These are phyloP conservation scores for Talaromyces sp. DNA, from an alignment of 2,329 filamentous ascomycete species.

Conservation along the genomic window DNA sequence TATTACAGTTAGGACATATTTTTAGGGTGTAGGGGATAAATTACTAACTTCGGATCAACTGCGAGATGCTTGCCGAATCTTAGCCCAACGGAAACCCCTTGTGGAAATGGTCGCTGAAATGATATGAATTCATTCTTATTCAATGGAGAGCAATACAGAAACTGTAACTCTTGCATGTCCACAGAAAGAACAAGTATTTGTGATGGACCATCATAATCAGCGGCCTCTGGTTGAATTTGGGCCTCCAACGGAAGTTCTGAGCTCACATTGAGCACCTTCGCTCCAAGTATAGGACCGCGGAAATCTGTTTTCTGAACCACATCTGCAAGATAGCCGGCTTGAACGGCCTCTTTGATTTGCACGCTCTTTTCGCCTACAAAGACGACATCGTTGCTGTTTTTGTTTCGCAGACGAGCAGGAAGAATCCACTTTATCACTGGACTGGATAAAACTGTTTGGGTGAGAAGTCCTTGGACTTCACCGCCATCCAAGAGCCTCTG, in stretches of 20 bases:
- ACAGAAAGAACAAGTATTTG: slow-evolving; percentile 79
- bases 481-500: too few species aligned
- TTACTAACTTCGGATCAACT: slow-evolving; percentile 73
- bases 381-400: slow-evolving; percentile 75
- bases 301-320: slow-evolving; percentile 81
- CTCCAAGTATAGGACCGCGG: slow-evolving; percentile 75
- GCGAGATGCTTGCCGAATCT: slow-evolving; percentile 68
- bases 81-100: slow-evolving; percentile 55
- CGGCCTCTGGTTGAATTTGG: slow-evolving; percentile 33
- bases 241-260: slow-evolving; percentile 43
- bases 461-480: slow-evolving; percentile 57
- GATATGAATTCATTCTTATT: slow-evolving; percentile 62
- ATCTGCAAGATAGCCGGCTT: slow-evolving; percentile 69
- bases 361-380: slow-evolving; percentile 83
- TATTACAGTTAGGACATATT: slow-evolving; percentile 10
- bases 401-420: slow-evolving; percentile 74
- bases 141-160: slow-evolving; percentile 66
- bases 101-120: slow-evolving; percentile 62
- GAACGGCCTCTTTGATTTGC: slow-evolving; percentile 73
- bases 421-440: slow-evolving; percentile 76
- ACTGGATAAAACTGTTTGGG: slow-evolving; percentile 75
- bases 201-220: slow-evolving; percentile 45
- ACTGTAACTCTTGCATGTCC: slow-evolving; percentile 72
- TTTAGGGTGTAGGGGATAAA: not conserved
- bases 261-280: slow-evolving; percentile 69